phyloP scores from a whole-genome alignment of 1,284 basidiomycete species.

The Fomitiporia mediterranea region DNA sequence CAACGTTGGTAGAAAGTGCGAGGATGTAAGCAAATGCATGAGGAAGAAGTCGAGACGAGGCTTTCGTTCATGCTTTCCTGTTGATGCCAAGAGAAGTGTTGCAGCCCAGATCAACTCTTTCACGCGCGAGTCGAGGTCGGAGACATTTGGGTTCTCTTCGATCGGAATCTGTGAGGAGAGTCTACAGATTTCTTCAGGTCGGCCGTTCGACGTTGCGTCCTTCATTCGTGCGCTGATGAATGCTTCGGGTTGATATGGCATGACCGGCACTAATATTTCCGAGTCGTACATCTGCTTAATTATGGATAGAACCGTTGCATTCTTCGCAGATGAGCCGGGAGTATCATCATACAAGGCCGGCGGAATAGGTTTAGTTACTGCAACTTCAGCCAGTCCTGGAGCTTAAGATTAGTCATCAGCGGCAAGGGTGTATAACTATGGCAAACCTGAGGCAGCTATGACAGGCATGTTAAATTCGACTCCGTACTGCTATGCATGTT shows the following conservation, averaged over 20 bases:
- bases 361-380: conserved; percentile 37
- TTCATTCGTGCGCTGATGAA: conserved; percentile 35
- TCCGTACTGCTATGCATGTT: conserved; percentile 40
- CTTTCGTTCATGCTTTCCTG: conserved; percentile 44
- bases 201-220: conserved; percentile 36
- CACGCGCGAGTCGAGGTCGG: conserved; percentile 39
- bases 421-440: too few relatives aligned
- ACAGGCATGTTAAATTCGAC: conserved; percentile 54
- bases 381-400: conserved; percentile 50
- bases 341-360: conserved; percentile 33
- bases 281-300: conserved; percentile 52
- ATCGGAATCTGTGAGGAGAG: conserved; percentile 48
- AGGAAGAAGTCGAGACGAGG: conserved; percentile 67
- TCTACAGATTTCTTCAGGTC: conserved; percentile 42
- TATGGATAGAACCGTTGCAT: conserved; percentile 44
- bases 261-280: conserved; percentile 44
- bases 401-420: too few relatives aligned
- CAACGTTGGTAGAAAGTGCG: conserved; percentile 54
- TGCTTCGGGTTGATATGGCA: conserved; percentile 48
- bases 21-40: conserved; percentile 55
- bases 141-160: conserved; percentile 34
- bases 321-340: conserved; percentile 22
- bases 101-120: conserved; percentile 52
- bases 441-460: conserved; percentile 54
- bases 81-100: conserved; percentile 50